Percentiles rank a stretch among this genome's conserved stretches.
Conservation (phyloP, 208 protist genomes). For the Strigomonas culicis region DNA sequence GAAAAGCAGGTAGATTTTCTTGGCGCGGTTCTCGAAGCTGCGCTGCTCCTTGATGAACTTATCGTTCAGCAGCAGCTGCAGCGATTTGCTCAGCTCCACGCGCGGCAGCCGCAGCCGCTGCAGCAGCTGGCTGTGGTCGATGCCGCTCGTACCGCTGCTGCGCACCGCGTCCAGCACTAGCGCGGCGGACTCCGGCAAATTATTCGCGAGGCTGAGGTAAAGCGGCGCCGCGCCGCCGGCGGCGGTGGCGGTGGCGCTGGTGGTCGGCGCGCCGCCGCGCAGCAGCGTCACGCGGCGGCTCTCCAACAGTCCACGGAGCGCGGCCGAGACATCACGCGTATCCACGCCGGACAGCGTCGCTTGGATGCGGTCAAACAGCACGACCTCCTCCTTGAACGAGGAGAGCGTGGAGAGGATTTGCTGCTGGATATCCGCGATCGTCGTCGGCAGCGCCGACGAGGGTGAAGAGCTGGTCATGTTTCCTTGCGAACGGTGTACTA, state of each 20-base stretch:
- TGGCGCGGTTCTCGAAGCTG: conserved; percentile 78
- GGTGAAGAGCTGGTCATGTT: neutral
- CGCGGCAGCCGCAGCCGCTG: conserved; percentile 55
- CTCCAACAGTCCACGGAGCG: conserved; percentile 56
- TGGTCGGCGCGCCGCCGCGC: too few relatives aligned
- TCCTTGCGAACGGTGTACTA: neutral
- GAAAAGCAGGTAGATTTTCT: conserved; percentile 77
- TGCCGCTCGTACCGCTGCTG: conserved; percentile 53
- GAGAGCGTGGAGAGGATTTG: conserved; percentile 27
- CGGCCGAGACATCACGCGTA: conserved; percentile 26
- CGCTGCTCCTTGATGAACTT: conserved; percentile 73
- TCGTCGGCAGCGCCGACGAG: neutral
- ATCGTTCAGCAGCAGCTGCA: conserved; percentile 45
- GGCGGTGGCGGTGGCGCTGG: too few relatives aligned
- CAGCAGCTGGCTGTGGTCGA: conserved; percentile 67
- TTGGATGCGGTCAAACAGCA: conserved; percentile 32
- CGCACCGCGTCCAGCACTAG: conserved; percentile 67
- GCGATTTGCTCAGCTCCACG: conserved; percentile 62
- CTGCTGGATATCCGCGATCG: neutral
- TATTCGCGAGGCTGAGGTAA: conserved; percentile 40
- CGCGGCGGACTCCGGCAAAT: conserved; percentile 53
- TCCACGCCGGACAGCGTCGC: conserved; percentile 44
- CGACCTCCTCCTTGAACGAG: conserved; percentile 34
- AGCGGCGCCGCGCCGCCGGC: too few relatives aligned
- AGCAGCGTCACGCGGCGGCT: conserved; percentile 24